A percentile compares a stretch with the other conserved stretches of the same genome.
These are phyloP conservation scores for Termitomyces heimii DNA, from an alignment of 768 basidiomycete species.

Conservation along the genomic window DNA sequence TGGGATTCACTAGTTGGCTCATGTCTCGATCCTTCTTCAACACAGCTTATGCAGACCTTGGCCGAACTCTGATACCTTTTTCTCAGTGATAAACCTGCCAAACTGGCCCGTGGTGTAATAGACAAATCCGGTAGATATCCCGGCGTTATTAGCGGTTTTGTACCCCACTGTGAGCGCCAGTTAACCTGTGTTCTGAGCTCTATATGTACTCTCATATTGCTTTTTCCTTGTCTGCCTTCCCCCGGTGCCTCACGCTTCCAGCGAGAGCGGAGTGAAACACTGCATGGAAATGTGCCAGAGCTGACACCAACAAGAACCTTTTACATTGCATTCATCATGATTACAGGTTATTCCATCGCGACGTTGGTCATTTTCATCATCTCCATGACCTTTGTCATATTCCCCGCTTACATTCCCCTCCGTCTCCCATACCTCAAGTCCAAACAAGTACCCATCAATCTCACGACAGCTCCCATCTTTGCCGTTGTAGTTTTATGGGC, in stretches of 20 bases:
- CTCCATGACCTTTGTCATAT: slow-evolving; percentile 48
- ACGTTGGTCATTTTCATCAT: slow-evolving; percentile 48
- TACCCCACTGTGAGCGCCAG: background rate
- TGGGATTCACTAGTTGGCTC: too few species aligned
- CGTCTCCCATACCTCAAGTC: slow-evolving; percentile 24
- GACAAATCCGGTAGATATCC: background rate
- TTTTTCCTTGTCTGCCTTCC: background rate
- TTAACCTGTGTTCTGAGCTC: background rate
- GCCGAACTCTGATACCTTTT: background rate
- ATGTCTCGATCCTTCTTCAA: background rate
- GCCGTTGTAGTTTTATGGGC: slow-evolving; percentile 51
- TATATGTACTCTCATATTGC: background rate
- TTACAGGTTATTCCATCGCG: slow-evolving; percentile 36
- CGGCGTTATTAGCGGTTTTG: background rate
- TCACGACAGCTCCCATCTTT: slow-evolving; percentile 49
- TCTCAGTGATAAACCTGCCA: too few species aligned
- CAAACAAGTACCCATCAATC: slow-evolving; percentile 34
- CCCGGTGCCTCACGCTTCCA: background rate
- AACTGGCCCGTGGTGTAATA: too few species aligned
- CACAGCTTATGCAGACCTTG: background rate
- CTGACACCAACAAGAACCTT: background rate
- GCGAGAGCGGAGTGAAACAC: background rate
- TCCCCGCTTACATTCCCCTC: slow-evolving; percentile 35
- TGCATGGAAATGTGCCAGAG: background rate
- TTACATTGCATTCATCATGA: slow-evolving; percentile 24